Evolutionary conservation across 768 basidiomycete genomes (phyloP).

Genomic region (Podaxis carcinomalis): DNA sequence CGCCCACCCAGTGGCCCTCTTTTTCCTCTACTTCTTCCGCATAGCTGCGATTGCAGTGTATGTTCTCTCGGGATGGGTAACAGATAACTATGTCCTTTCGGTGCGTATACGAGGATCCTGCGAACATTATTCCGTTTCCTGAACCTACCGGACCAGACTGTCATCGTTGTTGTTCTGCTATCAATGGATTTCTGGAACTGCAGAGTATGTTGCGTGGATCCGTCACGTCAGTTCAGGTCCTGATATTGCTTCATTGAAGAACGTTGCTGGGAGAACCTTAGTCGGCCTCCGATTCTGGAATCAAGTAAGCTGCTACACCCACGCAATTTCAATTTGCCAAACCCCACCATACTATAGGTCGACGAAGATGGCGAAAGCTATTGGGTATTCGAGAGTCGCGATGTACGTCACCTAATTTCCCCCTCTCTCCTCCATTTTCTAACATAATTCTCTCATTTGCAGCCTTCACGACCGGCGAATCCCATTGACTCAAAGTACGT

Average conservation of each 20-base stretch:
- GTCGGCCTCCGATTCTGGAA: slow-evolving; percentile 99
- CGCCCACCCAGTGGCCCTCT: slow-evolving; percentile 76
- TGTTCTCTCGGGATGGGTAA: slow-evolving; percentile 88
- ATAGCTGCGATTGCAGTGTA: slow-evolving; percentile 87
- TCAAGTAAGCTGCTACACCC: slow-evolving; percentile 45
- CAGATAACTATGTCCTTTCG: slow-evolving; percentile 88
- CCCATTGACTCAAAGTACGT: slow-evolving; percentile 81
- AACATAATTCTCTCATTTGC: background rate
- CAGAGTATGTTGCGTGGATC: slow-evolving; percentile 46
- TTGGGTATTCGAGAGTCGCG: slow-evolving; percentile 98
- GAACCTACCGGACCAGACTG: slow-evolving; percentile 45
- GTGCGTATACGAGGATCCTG: slow-evolving; percentile 41
- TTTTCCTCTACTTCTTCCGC: slow-evolving; percentile 87
- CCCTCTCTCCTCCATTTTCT: background rate
- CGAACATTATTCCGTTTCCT: background rate
- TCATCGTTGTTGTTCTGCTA: slow-evolving; percentile 87
- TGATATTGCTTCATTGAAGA: slow-evolving; percentile 37
- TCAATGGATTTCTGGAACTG: slow-evolving; percentile 99
- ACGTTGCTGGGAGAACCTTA: slow-evolving; percentile 88
- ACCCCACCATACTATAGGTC: slow-evolving; percentile 44
- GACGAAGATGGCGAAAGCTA: slow-evolving; percentile 94
- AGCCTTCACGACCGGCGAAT: slow-evolving; percentile 89
- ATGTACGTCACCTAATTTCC: slow-evolving; percentile 50
- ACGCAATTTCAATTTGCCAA: background rate
- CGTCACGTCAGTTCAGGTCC: background rate